Conservation (phyloP, 2,329 filamentous ascomycete species). For the Ustulina deusta region DNA sequence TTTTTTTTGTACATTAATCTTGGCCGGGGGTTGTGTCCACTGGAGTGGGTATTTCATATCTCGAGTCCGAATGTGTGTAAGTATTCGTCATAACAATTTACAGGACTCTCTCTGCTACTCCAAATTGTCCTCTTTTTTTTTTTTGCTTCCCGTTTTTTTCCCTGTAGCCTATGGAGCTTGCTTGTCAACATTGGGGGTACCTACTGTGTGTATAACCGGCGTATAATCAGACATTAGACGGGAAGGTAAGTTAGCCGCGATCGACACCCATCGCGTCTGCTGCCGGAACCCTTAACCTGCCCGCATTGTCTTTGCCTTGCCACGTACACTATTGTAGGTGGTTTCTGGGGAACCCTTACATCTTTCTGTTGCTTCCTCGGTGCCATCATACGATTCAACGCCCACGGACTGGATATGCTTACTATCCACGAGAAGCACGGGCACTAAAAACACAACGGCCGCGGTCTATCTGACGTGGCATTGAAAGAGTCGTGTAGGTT, state of each 20-base stretch:
- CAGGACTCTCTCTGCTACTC: slow-evolving; percentile 3
- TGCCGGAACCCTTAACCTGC: slow-evolving; percentile 9
- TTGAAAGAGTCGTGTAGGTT: background rate
- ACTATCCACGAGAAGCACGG: slow-evolving; percentile 11
- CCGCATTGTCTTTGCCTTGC: slow-evolving; percentile 16
- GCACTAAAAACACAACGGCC: slow-evolving; percentile 12
- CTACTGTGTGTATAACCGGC: slow-evolving; percentile 19
- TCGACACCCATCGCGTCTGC: slow-evolving; percentile 21
- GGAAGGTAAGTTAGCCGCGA: slow-evolving; percentile 22
- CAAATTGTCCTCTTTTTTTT: slow-evolving; percentile 10
- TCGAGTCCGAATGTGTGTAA: slow-evolving; percentile 17
- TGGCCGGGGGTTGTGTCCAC: slow-evolving; percentile 25
- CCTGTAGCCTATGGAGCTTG: slow-evolving; percentile 13
- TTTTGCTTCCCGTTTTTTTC: slow-evolving; percentile 25
- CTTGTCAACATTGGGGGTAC: slow-evolving; percentile 10
- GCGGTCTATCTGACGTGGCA: slow-evolving; percentile 13
- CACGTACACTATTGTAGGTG: slow-evolving; percentile 14
- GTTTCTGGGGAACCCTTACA: slow-evolving; percentile 41
- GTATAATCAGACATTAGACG: slow-evolving; percentile 26
- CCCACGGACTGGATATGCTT: slow-evolving; percentile 17
- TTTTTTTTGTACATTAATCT: slow-evolving; percentile 12
- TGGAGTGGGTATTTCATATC: slow-evolving; percentile 35
- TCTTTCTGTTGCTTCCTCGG: slow-evolving; percentile 28
- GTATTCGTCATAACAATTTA: slow-evolving; percentile 35
- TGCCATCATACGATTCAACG: slow-evolving; percentile 24